These are phyloP conservation scores for Keithomyces neogunnii DNA, from an alignment of 2,329 filamentous ascomycete genomes.

Conservation along the genomic window DNA sequence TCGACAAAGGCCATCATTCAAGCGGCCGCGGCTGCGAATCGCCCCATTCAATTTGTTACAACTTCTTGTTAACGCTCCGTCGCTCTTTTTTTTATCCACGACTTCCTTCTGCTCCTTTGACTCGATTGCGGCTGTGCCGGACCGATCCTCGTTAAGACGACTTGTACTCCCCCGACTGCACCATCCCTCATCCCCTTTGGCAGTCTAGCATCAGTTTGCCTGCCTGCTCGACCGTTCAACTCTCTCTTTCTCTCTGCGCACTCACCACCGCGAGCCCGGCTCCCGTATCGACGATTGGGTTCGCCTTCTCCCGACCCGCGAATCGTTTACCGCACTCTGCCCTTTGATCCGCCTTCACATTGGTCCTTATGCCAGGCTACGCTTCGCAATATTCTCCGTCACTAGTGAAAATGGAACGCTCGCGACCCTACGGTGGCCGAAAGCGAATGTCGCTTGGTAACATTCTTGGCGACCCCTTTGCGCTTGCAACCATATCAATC, in stretches of 20 bases:
- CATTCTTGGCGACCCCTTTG: slow-evolving; percentile 93
- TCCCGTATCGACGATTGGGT: background rate
- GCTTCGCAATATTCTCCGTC: slow-evolving; percentile 66
- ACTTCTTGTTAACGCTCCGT: slow-evolving; percentile 4
- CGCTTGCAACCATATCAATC: slow-evolving; percentile 88
- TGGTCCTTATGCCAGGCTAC: slow-evolving; percentile 63
- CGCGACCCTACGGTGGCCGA: slow-evolving; percentile 48
- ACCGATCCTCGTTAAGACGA: slow-evolving; percentile 3
- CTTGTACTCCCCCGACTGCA: background rate
- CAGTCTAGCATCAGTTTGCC: background rate
- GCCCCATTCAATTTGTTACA: background rate
- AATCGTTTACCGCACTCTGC: background rate
- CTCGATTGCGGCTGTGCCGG: slow-evolving; percentile 12
- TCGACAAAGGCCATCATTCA: background rate
- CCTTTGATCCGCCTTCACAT: background rate
- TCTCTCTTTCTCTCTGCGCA: background rate
- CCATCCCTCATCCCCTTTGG: background rate
- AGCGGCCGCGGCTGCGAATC: background rate
- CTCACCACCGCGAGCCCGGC: background rate
- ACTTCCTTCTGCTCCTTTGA: slow-evolving; percentile 1
- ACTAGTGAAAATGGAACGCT: slow-evolving; percentile 72
- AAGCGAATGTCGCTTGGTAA: slow-evolving; percentile 62
- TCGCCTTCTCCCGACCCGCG: background rate
- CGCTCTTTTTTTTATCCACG: slow-evolving; percentile 3
- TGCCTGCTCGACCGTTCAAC: background rate